These are phyloP conservation scores for Amanita pallidorosea DNA, from an alignment of 768 basidiomycete genomes.

Conservation along the genomic window DNA sequence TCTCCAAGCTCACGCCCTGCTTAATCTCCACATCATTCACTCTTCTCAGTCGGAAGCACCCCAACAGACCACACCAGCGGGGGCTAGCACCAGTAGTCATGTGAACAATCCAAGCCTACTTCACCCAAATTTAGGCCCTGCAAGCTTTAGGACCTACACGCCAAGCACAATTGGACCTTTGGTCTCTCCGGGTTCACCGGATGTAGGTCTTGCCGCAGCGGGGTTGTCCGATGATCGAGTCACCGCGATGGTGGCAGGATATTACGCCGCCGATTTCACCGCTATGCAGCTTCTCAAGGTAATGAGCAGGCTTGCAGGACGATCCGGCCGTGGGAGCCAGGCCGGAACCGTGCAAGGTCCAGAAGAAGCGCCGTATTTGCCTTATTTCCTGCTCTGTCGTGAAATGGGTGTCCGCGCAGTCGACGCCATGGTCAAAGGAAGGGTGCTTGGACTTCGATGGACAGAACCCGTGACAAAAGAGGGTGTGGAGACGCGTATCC, in stretches of 20 bases:
- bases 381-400: constrained; percentile 75
- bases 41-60: constrained; percentile 49
- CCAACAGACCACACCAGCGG: constrained; percentile 18
- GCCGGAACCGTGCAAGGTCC: constrained; percentile 21
- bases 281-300: constrained; percentile 73
- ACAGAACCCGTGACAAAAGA: constrained; percentile 59
- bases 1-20: constrained; percentile 72
- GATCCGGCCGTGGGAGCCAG: constrained; percentile 17
- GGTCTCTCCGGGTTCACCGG: not conserved
- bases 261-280: constrained; percentile 57
- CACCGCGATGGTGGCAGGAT: constrained; percentile 27
- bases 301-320: constrained; percentile 57
- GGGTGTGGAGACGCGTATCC: constrained; percentile 21
- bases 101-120: constrained; percentile 36
- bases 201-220: not conserved
- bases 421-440: constrained; percentile 75
- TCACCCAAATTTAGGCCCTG: constrained; percentile 48
- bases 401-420: constrained; percentile 79
- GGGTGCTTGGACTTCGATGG: constrained; percentile 69
- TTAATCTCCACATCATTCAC: constrained; percentile 84
- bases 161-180: constrained; percentile 21
- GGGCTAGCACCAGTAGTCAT: constrained; percentile 21
- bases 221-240: constrained; percentile 17
- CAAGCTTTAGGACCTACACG: constrained; percentile 53
- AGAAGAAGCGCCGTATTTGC: constrained; percentile 38